Evolutionary conservation across 306 rosid species (phyloP), one percentile per base, ranked within the genome.

Genomic region (Prunus mira): DNA sequence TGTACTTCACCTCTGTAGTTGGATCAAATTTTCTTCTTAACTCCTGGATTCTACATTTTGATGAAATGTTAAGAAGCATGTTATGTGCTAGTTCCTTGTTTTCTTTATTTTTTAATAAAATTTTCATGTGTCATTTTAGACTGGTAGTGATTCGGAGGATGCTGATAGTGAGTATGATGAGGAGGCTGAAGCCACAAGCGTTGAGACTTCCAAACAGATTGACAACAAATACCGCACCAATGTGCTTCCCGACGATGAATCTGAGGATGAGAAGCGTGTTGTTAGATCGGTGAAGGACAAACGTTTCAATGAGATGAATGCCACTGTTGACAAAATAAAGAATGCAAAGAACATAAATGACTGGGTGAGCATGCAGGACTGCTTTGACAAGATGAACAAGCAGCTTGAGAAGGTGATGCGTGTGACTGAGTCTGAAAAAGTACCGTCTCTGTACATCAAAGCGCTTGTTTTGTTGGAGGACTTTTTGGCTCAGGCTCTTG

Each of bases 391-490:
- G 83, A 84, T 92, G 52, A 88, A 86, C 76, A 90, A 92, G 45
- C 96, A 92, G 70, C 90, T 92, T 6, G 97, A 92, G 84, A 92
- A 90, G 75, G 93, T 92, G 49, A 84, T 90, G 92, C 90, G 96
- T 62, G 86, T 90, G 22, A 86, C 85, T 0, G 96, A 92, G 84
- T 86, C 93, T 10, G 93, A 81, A 18, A 92, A 88, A 85, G 88
- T 83, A 1, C 97, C 97, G 19, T 72, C 71, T 19, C 87, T 87
- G 3, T 92, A 90, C 70, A 82, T 90, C 17, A 92, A 90, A 79
- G 86, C 96, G 0, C 96, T 92, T 77, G 96, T 90, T 32, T 82
- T 90, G 90, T 51, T 92, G 73, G 97, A 90, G 74, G 93, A 90
- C 71, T 92, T 87, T 73, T 69, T 92, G 56, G 68, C 81, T 68